Percentiles rank a stretch among this genome's conserved stretches.
These are phyloP conservation scores for Triticum timopheevii DNA, from an alignment of 176 grass and related monocot genomes.

Conservation along the genomic window DNA sequence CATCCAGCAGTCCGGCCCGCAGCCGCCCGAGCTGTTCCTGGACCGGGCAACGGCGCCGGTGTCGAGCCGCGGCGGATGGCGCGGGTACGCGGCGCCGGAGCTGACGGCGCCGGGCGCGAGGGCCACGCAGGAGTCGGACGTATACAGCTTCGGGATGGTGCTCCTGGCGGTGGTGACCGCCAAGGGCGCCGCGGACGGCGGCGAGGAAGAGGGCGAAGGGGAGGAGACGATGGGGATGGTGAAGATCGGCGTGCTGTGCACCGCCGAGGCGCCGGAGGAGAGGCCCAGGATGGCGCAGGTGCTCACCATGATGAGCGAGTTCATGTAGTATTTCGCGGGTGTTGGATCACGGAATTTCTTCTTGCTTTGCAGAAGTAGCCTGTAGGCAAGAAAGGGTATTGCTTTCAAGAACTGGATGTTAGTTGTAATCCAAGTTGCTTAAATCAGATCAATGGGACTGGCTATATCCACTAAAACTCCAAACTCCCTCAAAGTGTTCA, in stretches of 20 bases:
- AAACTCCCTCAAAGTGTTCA: too few species aligned
- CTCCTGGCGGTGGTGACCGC: slow-evolving; percentile 51
- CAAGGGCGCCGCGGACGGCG: slow-evolving; percentile 26
- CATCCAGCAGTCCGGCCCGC: slow-evolving; percentile 28
- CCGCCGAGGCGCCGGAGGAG: slow-evolving; percentile 54
- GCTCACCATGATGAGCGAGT: slow-evolving; percentile 60
- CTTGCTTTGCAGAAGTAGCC: not conserved
- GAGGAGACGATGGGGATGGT: slow-evolving; percentile 63
- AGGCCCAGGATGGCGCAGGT: slow-evolving; percentile 60
- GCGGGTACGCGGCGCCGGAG: slow-evolving; percentile 65
- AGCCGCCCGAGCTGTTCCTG: slow-evolving; percentile 21
- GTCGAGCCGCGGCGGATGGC: slow-evolving; percentile 8
- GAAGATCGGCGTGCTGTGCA: slow-evolving; percentile 74
- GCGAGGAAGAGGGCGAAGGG: slow-evolving; percentile 3
- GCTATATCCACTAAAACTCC: too few species aligned
- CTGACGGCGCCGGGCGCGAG: slow-evolving; percentile 29
- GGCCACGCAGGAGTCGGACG: slow-evolving; percentile 65
- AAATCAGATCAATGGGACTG: too few species aligned
- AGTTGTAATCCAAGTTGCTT: too few species aligned
- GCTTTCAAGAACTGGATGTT: too few species aligned
- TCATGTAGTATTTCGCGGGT: slow-evolving; percentile 28
- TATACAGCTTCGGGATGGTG: slow-evolving; percentile 62
- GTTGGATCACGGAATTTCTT: not conserved
- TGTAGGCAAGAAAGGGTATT: not conserved
- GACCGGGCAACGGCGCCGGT: not conserved